Evolutionary conservation across 768 basidiomycete genomes (phyloP).

Genomic region (Leccinum rimulosum): DNA sequence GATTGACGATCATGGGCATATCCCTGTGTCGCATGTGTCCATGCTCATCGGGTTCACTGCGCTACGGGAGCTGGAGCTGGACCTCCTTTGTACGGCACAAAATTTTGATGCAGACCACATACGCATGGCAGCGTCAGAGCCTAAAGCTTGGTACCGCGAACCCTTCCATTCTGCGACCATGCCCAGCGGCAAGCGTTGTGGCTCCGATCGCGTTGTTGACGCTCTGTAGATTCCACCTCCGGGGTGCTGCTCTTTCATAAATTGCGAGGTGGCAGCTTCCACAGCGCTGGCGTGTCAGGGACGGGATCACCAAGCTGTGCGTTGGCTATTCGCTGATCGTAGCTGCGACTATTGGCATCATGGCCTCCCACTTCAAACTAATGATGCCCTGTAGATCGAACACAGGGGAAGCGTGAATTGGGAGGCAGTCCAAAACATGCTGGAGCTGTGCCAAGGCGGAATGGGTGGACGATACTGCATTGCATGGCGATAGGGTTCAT

Average conservation of each 20-base stretch:
- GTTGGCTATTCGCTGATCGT: constrained; percentile 20
- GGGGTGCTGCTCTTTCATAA: not conserved
- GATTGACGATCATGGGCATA: not conserved
- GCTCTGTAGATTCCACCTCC: constrained; percentile 6
- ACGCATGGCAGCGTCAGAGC: constrained; percentile 8
- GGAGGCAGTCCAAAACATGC: constrained; percentile 6
- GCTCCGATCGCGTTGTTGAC: constrained; percentile 16
- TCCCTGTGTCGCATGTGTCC: not conserved
- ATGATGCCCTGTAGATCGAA: constrained; percentile 15
- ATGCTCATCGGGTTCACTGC: constrained; percentile 13
- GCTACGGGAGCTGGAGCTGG: constrained; percentile 17
- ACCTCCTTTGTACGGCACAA: constrained; percentile 9
- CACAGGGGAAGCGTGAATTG: not conserved
- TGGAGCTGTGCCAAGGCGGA: not conserved
- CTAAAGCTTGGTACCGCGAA: constrained; percentile 18
- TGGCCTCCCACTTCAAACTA: constrained; percentile 13
- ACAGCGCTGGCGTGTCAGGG: not conserved
- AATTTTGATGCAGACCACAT: constrained; percentile 12
- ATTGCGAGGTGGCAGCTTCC: not conserved
- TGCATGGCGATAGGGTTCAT: not conserved
- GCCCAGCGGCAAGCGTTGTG: constrained; percentile 7
- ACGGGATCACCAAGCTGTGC: constrained; percentile 11
- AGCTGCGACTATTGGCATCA: not conserved
- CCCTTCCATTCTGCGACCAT: not conserved
- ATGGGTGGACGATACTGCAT: not conserved